Evolutionary conservation across 1,284 basidiomycete species (phyloP), one percentile per base, ranked within the genome.

Genomic region (Ceratobasidium sp.): DNA sequence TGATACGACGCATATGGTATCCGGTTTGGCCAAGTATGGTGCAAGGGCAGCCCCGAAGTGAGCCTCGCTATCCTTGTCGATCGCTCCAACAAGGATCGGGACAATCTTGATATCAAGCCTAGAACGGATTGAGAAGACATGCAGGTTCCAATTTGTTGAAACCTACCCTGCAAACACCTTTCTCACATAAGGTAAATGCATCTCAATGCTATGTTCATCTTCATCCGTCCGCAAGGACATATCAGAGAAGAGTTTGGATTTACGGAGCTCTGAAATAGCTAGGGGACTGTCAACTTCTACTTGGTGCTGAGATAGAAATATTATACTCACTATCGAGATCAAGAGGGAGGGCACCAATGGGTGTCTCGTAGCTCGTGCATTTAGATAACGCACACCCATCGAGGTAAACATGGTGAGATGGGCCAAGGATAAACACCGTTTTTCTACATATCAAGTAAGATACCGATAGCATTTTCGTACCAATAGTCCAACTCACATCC

Each of bases 151-250:
- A n/a, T 47, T 5, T 60, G 28, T 28, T 3, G 33, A 11, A 17
- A 83, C 86, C 79, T 80, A 95, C 94, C 89, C 89, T 82, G 93
- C 86, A 80, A 98, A 98, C 10, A 94, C 85, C 82, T 96, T 95
- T 69, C 94, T 89, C 47, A 99, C 88, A 83, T 97, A 99, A 2
- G 97, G 96, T 15, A 98, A 87, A 80, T 99, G 97, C 95, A 99
- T 97, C 85, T 99, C 98, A 69, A 99, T 91, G 81, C 94, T 97
- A 83, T 99, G 98, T 81, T 99, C 98, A 51, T 93, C 94, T 83
- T 97, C 95, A 82, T 99, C 98, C 1, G 90, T 90, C 0, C 85
- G 81, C 0, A 87, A 79, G 20, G 85, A 85, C 91, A 99, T 93
- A 28, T 87, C 85, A 45, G 87, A 86, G 81, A 99, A 99, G 75